Percentiles rank a stretch among this genome's conserved stretches.
Evolutionary conservation across 179 eudicot species (phyloP).

Genomic region (Beta corolliflora): DNA sequence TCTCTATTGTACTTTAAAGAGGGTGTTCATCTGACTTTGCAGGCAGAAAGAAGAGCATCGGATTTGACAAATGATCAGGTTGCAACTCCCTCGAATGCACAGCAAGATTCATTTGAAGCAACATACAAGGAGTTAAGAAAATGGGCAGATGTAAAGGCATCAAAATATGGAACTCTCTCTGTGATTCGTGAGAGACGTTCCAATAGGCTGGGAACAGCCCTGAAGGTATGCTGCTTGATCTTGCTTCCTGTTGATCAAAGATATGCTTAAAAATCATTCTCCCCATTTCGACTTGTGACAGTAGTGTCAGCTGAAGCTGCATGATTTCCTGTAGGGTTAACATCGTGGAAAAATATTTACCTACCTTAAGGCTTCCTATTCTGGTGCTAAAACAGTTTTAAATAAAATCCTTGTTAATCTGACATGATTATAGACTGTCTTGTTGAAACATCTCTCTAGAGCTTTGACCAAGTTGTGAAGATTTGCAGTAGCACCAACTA

Average conservation of each 20-base stretch:
- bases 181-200: conserved; percentile 71
- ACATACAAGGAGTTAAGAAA: conserved; percentile 81
- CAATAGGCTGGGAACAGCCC: conserved; percentile 83
- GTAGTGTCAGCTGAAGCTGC: background rate
- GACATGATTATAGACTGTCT: no score
- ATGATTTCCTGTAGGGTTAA: background rate
- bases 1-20: conserved; percentile 10
- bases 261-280: background rate
- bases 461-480: no score
- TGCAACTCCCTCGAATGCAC: conserved; percentile 28
- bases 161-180: conserved; percentile 66
- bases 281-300: no score
- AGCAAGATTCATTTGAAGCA: conserved; percentile 62
- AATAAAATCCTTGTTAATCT: no score
- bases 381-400: background rate
- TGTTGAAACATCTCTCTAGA: no score
- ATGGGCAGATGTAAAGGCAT: conserved; percentile 87
- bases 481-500: no score
- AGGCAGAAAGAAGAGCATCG: conserved; percentile 51
- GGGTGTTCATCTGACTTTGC: conserved; percentile 23
- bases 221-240: conserved; percentile 57
- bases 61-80: conserved; percentile 42
- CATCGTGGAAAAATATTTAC: background rate
- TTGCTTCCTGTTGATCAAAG: background rate
- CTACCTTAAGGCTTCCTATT: background rate